Evolutionary conservation across 768 basidiomycete species (phyloP).

Genomic region (Clitopilus passeckerianus): DNA sequence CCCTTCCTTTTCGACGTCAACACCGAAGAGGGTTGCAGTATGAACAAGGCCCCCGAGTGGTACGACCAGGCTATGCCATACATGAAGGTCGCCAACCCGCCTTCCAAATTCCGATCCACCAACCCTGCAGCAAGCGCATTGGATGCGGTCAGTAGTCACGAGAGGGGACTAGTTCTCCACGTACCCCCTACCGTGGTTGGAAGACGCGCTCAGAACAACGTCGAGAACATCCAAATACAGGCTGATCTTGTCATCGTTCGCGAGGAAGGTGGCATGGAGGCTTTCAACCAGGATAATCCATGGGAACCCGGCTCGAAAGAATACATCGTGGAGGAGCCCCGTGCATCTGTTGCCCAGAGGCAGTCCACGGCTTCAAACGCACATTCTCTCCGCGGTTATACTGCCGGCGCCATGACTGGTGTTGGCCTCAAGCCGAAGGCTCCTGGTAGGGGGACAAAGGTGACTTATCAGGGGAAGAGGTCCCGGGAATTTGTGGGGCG

Average conservation of each 20-base stretch:
- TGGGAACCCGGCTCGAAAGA: neutral
- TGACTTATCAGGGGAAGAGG: neutral
- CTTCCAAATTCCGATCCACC: conserved; percentile 13
- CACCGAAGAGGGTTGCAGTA: conserved; percentile 22
- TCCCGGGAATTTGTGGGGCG: no score
- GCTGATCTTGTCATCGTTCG: neutral
- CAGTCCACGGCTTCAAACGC: neutral
- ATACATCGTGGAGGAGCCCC: neutral
- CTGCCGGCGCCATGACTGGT: neutral
- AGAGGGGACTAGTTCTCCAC: conserved; percentile 17
- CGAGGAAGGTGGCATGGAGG: neutral
- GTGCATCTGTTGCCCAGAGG: neutral
- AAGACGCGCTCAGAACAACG: conserved; percentile 11
- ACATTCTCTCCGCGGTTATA: neutral
- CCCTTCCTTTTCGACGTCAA: conserved; percentile 21
- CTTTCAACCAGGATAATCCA: conserved; percentile 1
- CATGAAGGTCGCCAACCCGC: conserved; percentile 24
- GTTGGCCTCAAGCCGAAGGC: neutral
- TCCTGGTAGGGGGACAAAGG: neutral
- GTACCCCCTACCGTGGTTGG: conserved; percentile 43
- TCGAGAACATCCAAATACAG: neutral
- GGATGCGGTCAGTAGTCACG: neutral
- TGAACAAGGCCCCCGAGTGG: neutral
- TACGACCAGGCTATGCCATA: conserved; percentile 4
- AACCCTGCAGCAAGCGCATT: neutral